A percentile compares a stretch with the other conserved stretches of the same genome.
Conservation (phyloP, 2,329 filamentous ascomycete species). For the Aspergillus quadricinctus region DNA sequence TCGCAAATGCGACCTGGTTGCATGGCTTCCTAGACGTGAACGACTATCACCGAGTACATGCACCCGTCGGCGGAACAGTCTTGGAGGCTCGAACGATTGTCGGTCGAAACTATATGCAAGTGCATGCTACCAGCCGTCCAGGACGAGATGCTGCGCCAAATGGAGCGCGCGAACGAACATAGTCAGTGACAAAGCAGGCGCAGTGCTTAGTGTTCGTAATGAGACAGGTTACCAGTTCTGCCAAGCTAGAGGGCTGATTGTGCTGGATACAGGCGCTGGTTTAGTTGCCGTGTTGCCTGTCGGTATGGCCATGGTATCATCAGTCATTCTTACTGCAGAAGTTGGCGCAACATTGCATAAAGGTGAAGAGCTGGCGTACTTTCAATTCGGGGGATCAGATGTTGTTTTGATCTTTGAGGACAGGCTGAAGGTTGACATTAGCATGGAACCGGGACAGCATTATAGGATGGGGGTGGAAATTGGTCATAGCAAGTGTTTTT, state of each 20-base stretch:
- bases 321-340: slow-evolving; percentile 29
- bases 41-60: slow-evolving; percentile 11
- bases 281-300: slow-evolving; percentile 42
- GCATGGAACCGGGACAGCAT: no score
- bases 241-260: slow-evolving; percentile 36
- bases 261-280: slow-evolving; percentile 28
- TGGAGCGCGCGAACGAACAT: background rate
- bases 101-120: slow-evolving; percentile 4
- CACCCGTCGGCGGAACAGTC: slow-evolving; percentile 4
- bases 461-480: no score
- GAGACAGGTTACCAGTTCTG: slow-evolving; percentile 39
- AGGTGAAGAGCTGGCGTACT: slow-evolving; percentile 41
- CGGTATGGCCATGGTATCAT: slow-evolving; percentile 45
- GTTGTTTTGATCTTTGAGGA: slow-evolving; percentile 39
- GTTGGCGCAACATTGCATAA: slow-evolving; percentile 29
- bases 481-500: no score
- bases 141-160: background rate
- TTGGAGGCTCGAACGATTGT: background rate
- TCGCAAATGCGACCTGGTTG: slow-evolving; percentile 1
- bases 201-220: slow-evolving; percentile 28
- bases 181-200: background rate
- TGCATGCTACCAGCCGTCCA: background rate
- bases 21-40: slow-evolving; percentile 5
- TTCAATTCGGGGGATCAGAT: slow-evolving; percentile 45
- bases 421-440: background rate